Evolutionary conservation across 768 basidiomycete genomes (phyloP).

Genomic region (Podaxis sp.): DNA sequence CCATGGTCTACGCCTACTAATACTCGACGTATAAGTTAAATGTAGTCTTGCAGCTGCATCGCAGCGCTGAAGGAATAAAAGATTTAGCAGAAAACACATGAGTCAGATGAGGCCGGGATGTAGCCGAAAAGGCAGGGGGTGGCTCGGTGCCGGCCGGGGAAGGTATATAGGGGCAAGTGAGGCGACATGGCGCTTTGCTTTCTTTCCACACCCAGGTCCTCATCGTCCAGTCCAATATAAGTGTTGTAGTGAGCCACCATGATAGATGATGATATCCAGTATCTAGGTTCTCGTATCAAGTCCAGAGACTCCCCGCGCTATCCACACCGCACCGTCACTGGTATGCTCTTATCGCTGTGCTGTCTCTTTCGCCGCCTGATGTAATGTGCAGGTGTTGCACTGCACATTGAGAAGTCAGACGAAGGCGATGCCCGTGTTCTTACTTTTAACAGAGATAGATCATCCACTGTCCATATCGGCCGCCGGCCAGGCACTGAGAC

Average conservation of each 20-base stretch:
- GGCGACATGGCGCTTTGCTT: background rate
- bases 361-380: conserved; percentile 16
- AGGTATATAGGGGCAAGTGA: conserved; percentile 11
- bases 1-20: too few species aligned
- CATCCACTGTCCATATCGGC: conserved; percentile 58
- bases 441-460: conserved; percentile 47
- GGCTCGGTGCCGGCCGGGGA: conserved; percentile 9
- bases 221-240: conserved; percentile 5
- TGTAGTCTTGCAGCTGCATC: too few species aligned
- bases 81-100: background rate
- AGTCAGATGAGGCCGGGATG: conserved; percentile 7
- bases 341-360: conserved; percentile 25
- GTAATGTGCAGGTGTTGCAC: conserved; percentile 42
- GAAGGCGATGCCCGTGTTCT: conserved; percentile 40
- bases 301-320: conserved; percentile 16
- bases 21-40: too few species aligned
- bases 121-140: conserved; percentile 4
- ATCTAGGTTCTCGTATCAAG: conserved; percentile 40
- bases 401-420: conserved; percentile 53
- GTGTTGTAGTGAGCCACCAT: conserved; percentile 18
- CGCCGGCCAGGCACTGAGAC: conserved; percentile 54
- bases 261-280: conserved; percentile 62
- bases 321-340: conserved; percentile 32
- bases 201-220: conserved; percentile 11
- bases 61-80: too few species aligned